phyloP scores from a whole-genome alignment of 108 stramenopile species.

The Cyclostephanos invisitatus region DNA sequence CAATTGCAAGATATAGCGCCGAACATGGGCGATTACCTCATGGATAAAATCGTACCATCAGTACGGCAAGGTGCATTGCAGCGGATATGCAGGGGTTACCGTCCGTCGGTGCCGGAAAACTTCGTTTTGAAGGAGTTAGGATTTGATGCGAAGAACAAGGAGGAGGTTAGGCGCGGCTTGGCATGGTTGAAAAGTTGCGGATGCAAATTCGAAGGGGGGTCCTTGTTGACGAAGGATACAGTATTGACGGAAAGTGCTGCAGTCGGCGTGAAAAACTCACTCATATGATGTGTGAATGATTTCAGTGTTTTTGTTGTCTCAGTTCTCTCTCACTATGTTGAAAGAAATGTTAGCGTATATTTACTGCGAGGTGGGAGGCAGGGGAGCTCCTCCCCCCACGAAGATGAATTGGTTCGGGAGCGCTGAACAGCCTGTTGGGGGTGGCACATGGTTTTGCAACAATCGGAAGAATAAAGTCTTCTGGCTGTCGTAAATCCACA shows the following conservation, averaged over 20 bases:
- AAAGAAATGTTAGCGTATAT: too few species aligned
- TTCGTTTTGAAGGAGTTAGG: conserved; percentile 64
- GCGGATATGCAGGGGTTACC: conserved; percentile 67
- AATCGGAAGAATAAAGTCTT: conserved; percentile 51
- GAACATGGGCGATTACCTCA: conserved; percentile 64
- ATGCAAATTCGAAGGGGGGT: conserved; percentile 47
- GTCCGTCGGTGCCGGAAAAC: conserved; percentile 53
- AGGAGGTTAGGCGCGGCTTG: conserved; percentile 38
- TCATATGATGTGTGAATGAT: conserved; percentile 43
- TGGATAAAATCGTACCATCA: conserved; percentile 67
- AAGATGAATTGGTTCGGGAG: too few species aligned
- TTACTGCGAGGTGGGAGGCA: too few species aligned
- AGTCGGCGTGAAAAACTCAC: conserved; percentile 55
- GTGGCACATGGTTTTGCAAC: conserved; percentile 1
- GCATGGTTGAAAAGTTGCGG: conserved; percentile 64
- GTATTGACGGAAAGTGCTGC: conserved; percentile 47
- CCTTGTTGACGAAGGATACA: conserved; percentile 63
- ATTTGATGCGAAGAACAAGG: conserved; percentile 42
- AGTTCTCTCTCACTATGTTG: not conserved
- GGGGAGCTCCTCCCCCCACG: too few species aligned
- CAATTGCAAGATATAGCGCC: conserved; percentile 53
- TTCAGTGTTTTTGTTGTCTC: not conserved
- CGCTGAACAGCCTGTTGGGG: too few species aligned
- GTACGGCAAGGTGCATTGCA: conserved; percentile 62
- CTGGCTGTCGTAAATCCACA: conserved; percentile 17